Evolutionary conservation across 352 stramenopile genomes (phyloP).

Genomic region (Phytophthora pinifolia): DNA sequence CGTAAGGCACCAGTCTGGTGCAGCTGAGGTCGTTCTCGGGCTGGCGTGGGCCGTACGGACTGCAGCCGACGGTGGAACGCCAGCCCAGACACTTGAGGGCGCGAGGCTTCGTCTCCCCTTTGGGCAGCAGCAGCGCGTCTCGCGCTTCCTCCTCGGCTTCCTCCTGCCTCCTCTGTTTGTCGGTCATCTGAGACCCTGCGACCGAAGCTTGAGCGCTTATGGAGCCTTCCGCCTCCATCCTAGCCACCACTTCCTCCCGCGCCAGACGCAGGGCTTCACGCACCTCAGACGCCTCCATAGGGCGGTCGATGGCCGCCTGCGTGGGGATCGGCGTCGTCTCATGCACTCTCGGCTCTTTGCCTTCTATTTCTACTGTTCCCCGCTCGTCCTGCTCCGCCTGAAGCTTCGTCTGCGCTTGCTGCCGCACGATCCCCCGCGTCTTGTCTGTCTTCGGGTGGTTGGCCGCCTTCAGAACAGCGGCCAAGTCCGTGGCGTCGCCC

Average conservation of each 20-base stretch:
- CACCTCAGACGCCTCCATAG: conserved; percentile 23
- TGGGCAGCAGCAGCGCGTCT: conserved; percentile 33
- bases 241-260: conserved; percentile 18
- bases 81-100: conserved; percentile 32
- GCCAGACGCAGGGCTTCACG: conserved; percentile 16
- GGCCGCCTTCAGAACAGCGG: conserved; percentile 16
- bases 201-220: neutral
- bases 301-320: conserved; percentile 18
- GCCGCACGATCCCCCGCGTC: neutral
- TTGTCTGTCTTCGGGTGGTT: conserved; percentile 14
- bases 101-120: conserved; percentile 21
- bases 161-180: conserved; percentile 12
- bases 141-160: conserved; percentile 37
- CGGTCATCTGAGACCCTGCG: conserved; percentile 7
- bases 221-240: conserved; percentile 17
- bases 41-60: conserved; percentile 26
- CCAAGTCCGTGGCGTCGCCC: conserved; percentile 13
- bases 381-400: neutral
- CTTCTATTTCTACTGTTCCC: conserved; percentile 4
- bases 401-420: conserved; percentile 13
- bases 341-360: neutral
- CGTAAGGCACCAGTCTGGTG: conserved; percentile 18
- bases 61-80: conserved; percentile 28
- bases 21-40: conserved; percentile 25
- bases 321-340: conserved; percentile 14